Evolutionary conservation across 352 stramenopile species (phyloP).

Genomic region (Phytophthora agathidicida): DNA sequence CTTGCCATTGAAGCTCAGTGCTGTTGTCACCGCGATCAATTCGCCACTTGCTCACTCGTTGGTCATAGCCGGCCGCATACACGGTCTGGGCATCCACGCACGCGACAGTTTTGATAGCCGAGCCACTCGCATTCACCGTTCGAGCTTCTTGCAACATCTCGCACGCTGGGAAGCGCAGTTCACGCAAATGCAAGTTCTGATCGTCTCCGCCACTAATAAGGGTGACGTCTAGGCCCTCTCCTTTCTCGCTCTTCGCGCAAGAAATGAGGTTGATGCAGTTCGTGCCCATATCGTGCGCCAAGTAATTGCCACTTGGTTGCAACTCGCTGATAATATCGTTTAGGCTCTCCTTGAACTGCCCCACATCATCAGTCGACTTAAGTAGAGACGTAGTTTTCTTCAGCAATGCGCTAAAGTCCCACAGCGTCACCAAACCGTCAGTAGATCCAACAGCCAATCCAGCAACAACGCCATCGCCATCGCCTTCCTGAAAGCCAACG

Average conservation of each 20-base stretch:
- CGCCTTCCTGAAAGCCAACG: slow-evolving; percentile 41
- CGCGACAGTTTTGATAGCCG: slow-evolving; percentile 77
- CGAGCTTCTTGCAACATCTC: slow-evolving; percentile 38
- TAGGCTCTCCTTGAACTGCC: slow-evolving; percentile 24
- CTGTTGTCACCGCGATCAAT: slow-evolving; percentile 19
- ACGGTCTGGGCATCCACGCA: slow-evolving; percentile 43
- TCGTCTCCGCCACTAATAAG: slow-evolving; percentile 86
- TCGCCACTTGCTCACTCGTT: slow-evolving; percentile 80
- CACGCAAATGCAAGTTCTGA: slow-evolving; percentile 60
- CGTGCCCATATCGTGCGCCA: slow-evolving; percentile 85
- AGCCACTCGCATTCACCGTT: slow-evolving; percentile 74
- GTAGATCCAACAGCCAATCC: slow-evolving; percentile 82
- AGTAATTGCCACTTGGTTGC: slow-evolving; percentile 56
- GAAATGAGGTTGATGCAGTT: slow-evolving; percentile 66
- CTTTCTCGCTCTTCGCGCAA: slow-evolving; percentile 15
- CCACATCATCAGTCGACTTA: slow-evolving; percentile 9
- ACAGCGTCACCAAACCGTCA: slow-evolving; percentile 81
- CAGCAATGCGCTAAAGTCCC: slow-evolving; percentile 55
- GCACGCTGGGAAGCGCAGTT: slow-evolving; percentile 47
- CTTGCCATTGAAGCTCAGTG: slow-evolving; percentile 51
- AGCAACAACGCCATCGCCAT: slow-evolving; percentile 19
- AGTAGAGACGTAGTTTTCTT: slow-evolving; percentile 22
- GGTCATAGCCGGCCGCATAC: slow-evolving; percentile 83
- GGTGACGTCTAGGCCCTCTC: slow-evolving; percentile 39
- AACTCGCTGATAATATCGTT: slow-evolving; percentile 31